Base-by-base conservation (phyloP, 805 yeast species). In the Cyberlindnera sargentensis region DNA sequence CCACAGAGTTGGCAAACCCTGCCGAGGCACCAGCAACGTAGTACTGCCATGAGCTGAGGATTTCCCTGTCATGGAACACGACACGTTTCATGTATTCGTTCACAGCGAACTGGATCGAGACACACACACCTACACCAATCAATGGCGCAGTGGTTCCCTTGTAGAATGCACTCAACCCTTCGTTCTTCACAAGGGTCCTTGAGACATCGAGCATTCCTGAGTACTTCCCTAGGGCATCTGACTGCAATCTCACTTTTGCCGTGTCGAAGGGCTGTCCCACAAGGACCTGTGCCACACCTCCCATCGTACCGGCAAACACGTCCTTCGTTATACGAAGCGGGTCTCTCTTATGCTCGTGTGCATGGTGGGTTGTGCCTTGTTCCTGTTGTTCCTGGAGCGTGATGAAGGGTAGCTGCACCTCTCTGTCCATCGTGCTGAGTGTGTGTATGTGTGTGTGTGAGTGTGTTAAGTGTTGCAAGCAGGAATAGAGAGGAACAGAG, bases 201-300 rank as follows among this genome's bases (percentile, higher is more conserved):
- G 90, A 78, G 7, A 88, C 96, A 53, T 87, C 95, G 41, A 77
- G 53, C 1, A 95, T 83, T 2, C 89, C 88, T 20, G 63, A 64
- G 56, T 84, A 85, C 8, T 79, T 72, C 3, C 95, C 93, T 29
- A 80, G 81, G 3, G 90, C 82, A 1, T 90, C 88, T 2, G 95
- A 82, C 60, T 93, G 98, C 39, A 91, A 71, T 40, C 98, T 72
- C 23, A 93, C 98, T 65, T 91, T 91, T 36, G 93, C 87, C 8
- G 96, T 86, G 62, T 90, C 98, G 58, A 90, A 90, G 4, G 98
- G 97, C 64, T 93, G 98, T 26, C 99, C 99, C 6, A 84, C 85
- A 30, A 93, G 68, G 5, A 93, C 98, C 66, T 93, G 99, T 6
- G 97, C 95, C 25, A 93, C 78, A 43, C 99, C 99, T 44, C 98